phyloP scores from a whole-genome alignment of 2,329 filamentous ascomycete species.

The Neoascochyta sp. region DNA sequence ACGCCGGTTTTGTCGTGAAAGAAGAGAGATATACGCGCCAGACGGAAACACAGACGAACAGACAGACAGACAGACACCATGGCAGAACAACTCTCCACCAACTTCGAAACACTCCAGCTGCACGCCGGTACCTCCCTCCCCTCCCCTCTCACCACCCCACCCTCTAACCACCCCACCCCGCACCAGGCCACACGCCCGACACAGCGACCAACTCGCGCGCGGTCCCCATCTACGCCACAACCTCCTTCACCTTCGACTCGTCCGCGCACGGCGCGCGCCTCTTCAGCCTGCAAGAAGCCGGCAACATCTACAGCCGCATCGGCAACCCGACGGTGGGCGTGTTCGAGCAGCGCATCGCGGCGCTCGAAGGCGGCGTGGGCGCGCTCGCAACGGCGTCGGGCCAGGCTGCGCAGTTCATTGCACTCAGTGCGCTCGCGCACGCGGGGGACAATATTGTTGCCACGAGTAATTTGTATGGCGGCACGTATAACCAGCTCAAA shows the following conservation, averaged over 20 bases:
- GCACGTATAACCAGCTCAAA: conserved; percentile 97
- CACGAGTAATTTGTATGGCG: conserved; percentile 82
- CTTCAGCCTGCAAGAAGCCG: conserved; percentile 93
- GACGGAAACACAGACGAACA: too few species aligned
- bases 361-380: conserved; percentile 85
- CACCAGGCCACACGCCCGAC: conserved; percentile 72
- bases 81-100: conserved; percentile 41
- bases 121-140: conserved; percentile 44
- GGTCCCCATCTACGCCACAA: conserved; percentile 93
- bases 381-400: conserved; percentile 82
- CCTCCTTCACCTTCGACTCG: conserved; percentile 93
- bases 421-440: conserved; percentile 77
- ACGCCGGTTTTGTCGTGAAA: too few species aligned
- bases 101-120: conserved; percentile 51
- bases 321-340: conserved; percentile 81
- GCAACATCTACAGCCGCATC: conserved; percentile 96
- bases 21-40: too few species aligned
- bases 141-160: neutral
- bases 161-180: conserved; percentile 4
- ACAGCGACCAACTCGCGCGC: conserved; percentile 79
- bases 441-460: conserved; percentile 90
- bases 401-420: conserved; percentile 89
- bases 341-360: conserved; percentile 94
- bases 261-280: conserved; percentile 91
- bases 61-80: conserved; percentile 11